Base-by-base conservation (phyloP, 768 basidiomycete species). In the Lactarius akahatsu region DNA sequence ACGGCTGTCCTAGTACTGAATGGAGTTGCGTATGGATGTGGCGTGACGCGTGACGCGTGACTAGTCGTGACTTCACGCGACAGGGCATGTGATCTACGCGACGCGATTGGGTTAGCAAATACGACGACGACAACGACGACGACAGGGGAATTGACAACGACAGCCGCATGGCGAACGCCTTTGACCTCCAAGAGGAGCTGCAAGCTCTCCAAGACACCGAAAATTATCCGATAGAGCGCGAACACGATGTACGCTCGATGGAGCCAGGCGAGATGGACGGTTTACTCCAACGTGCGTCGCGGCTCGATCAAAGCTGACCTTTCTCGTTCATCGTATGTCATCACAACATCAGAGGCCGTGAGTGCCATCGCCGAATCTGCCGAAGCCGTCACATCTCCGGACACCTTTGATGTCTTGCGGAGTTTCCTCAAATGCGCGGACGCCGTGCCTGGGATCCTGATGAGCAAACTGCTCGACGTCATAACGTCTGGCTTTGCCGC, bases 391-490 rank as follows among this genome's bases (percentile, higher is more conserved):
- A 75, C 80, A 0, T 84, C 92, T 32, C 77, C 78, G 2, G 81
- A 86, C 18, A 83, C 90, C 32, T 94, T 96, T 67, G 94, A 96
- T 70, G 85, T 89, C 16, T 90, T 92, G 72, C 83, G 92, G 57
- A 89, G 86, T 67, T 79, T 97, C 13, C 81, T 98, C 72, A 97
- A 96, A 78, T 78, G 87, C 69, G 81, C 88, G 0, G 83, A 86
- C 54, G 75, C 78, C 3, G 83, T 94, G 8, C 82, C 85, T 4
- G 86, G 86, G 28, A 71, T 81, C 0, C 78, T 87, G 57, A 89
- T 96, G 85, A 88, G 79, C 79, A 96, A 97, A 75, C 80, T 96
- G 0, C 82, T 98, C 56, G 96, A 98, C 77, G 89, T 92, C 3
- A 82, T 97, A 63, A 78, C 86, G 0, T 96, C 94, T 0, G 90